Base-by-base conservation (phyloP, 176 grass and related monocot genomes). In the Canna indica region DNA sequence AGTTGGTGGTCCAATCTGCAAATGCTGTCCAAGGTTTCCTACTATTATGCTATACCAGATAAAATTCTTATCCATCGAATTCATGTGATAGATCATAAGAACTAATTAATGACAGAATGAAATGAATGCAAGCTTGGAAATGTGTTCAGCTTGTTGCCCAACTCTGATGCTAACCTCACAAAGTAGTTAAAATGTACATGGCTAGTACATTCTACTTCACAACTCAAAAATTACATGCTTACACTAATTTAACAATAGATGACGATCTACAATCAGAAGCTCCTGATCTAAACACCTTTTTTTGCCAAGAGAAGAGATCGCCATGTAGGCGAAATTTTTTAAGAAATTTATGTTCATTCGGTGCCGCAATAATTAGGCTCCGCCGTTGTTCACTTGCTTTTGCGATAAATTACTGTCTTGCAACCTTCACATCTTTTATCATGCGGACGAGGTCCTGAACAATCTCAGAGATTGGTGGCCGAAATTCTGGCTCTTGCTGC, bases 391-490 rank as follows among this genome's bases (percentile, higher is more conserved):
- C 1, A 5, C 8, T 18, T 39, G 20, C 63, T 41, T 41, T 20
- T 12, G 18, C 5, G 9, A 41, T 16, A 66, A 4, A 22, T n/a
- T 25, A 25, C 22, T 2, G 22, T 54, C 50, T 85, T 36, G 86
- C 77, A 77, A 73, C 75, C 58, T 69, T 36, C 42, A 74, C 64
- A 62, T 78, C 84, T 27, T 77, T 85, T 67, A 90, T 53, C 88
- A 96, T 87, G 39, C 77, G 83, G 71, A 72, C 68, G 35, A 96
- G 74, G 68, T 91, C 86, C 78, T 96, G 93, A 52, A 90, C 93
- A 81, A 92, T 85, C 78, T 92, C 93, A 53, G 93, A 91, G 45
- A 96, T 92, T 4, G 88, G 78, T 36, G 93, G 93, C 79, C 93
- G 86, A 53, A 92, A 96, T 73, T 91, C 88, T 59, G 93, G 86